Evolutionary conservation across 2,329 filamentous ascomycete genomes (phyloP), one percentile per base, ranked within the genome.

Genomic region (Metarhizium humberi): DNA sequence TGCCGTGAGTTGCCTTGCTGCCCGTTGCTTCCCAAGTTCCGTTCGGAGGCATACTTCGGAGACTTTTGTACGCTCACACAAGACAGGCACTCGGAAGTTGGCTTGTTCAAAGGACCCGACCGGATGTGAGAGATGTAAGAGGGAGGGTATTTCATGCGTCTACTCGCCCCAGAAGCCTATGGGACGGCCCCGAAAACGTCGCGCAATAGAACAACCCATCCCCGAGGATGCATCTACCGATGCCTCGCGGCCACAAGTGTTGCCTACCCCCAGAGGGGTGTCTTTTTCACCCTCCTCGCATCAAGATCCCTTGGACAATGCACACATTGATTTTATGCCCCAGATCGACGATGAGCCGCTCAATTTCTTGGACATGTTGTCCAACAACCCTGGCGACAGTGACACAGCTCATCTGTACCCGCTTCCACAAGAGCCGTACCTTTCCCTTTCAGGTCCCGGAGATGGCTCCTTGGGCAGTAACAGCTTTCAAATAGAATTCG

Each of bases 141-240:
- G 74, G 55, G 83, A 86, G 60, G 75, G 73, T 56, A 77, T 85
- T 46, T 55, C 57, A 46, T 87, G 84, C 62, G 73, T 81, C 59
- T 87, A 86, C 68, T 86, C 82, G 7, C 72, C 76, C 13, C 84
- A 86, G 65, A 86, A 86, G 67, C 80, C 73, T 45, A 86, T 86
- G 83, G 84, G 84, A 4, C 74, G 84, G 46, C 84, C 84, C 25
- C 73, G 82, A 55, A 86, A 86, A 68, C 73, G 80, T 56, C 75
- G 71, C 18, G 67, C 67, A 46, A 59, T 66, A 34, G 73, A 75
- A 14, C 61, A 64, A 11, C 3, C 53, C 4, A 42, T 47, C 5
- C 8, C 53, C 11, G 51, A 50, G 4, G 38, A 48, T 16, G 32
- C 40, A 13, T 34, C 7, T 34, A 42, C 29, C 8, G 49, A 49